Conservation (phyloP, 768 basidiomycete genomes). For the Epithele typhae region DNA sequence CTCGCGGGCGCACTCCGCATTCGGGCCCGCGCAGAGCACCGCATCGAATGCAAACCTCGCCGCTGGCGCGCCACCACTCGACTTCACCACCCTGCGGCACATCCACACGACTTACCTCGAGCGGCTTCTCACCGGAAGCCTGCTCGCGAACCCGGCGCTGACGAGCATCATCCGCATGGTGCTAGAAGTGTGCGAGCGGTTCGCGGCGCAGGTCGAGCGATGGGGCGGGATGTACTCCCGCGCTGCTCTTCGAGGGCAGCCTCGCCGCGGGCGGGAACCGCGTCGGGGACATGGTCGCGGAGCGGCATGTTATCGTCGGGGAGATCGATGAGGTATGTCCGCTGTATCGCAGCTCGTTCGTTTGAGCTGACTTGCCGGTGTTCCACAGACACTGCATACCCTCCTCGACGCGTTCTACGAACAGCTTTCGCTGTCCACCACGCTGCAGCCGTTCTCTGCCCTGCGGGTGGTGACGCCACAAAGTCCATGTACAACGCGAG, state of each 20-base stretch:
- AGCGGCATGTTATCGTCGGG: conserved; percentile 61
- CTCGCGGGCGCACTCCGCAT: conserved; percentile 5
- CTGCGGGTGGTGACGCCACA: conserved; percentile 58
- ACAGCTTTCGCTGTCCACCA: conserved; percentile 70
- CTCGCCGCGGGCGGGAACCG: conserved; percentile 48
- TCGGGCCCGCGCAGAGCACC: conserved; percentile 25
- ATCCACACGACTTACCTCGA: conserved; percentile 83
- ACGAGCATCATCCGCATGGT: conserved; percentile 64
- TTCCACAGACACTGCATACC: conserved; percentile 55
- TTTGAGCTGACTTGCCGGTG: no score
- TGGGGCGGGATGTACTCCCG: conserved; percentile 95
- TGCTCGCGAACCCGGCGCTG: conserved; percentile 64
- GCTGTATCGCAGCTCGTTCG: no score
- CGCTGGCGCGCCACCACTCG: conserved; percentile 44
- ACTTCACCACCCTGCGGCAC: conserved; percentile 81
- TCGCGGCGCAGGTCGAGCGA: conserved; percentile 83
- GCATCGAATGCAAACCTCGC: conserved; percentile 19
- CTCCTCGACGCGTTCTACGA: conserved; percentile 77
- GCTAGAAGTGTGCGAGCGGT: conserved; percentile 79
- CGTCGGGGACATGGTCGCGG: conserved; percentile 70
- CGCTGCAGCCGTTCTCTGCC: conserved; percentile 63
- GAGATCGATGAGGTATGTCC: conserved; percentile 76
- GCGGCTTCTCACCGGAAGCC: conserved; percentile 71
- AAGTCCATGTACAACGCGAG: conserved; percentile 58
- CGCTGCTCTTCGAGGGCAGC: conserved; percentile 78